Evolutionary conservation across 129 eudicot species (phyloP), one percentile per base, ranked within the genome.

Genomic region (Chrysanthemum lavandulifolium): DNA sequence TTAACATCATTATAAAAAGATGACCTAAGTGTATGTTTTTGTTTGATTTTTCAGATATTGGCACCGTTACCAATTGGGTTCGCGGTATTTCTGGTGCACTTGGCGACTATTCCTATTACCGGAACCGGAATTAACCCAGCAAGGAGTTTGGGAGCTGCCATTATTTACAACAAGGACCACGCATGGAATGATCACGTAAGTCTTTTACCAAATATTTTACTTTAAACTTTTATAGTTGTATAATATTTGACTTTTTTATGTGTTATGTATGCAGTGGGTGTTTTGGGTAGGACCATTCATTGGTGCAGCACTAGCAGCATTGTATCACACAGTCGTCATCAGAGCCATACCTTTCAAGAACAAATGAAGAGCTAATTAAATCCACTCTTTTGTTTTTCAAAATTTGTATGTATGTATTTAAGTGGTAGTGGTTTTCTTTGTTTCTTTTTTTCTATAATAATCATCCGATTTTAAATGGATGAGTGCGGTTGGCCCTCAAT

Each of bases 341-440:
- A 89, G 93, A 57, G 96, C 96, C 55, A 86, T 86, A 66, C 96
- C 96, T 19, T 89, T 89, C 86, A 89, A 89, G 74, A 81, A 75
- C 78, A 78, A 78, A 2, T 72, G 73, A 78, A 31, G 48, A 76
- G 33, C 47, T 40, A 52, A 56, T 3, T 3, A 53, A 15, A 18
- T 8, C 16, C 8, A 52, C 72, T 18, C 63, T 45, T 73, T 9
- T 59, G 14, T 25, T 61, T 73, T 73, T 68, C 40, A 65, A 64
- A 40, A 33, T 57, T 31, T 61, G n/a, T n/a, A n/a, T n/a, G n/a
- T n/a, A n/a, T n/a, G 14, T 74, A 64, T 40, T 23, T 25, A 49
- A 52, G 18, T 56, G 45, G 55, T 64, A 2, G 7, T 64, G 25
- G 8, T 40, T 65, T 65, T 15, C 27, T 64, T n/a, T 40, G 36